Percentiles rank a stretch among this genome's conserved stretches.
Conservation (phyloP, 2,329 filamentous ascomycete species). For the Gyromitra esculenta region DNA sequence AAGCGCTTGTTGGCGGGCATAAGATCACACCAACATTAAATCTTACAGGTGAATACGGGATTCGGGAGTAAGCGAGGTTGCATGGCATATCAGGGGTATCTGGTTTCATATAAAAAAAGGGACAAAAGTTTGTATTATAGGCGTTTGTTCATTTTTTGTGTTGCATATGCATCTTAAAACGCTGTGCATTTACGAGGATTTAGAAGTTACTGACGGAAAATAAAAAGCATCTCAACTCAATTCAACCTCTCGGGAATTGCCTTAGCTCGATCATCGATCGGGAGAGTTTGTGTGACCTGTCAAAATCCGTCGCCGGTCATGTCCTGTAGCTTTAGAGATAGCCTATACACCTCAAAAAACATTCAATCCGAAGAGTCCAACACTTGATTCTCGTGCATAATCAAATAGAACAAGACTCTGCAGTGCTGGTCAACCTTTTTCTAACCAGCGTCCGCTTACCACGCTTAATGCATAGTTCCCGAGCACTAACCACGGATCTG, state of each 20-base stretch:
- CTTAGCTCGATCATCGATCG: slow-evolving; percentile 30
- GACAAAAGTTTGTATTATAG: slow-evolving; percentile 49
- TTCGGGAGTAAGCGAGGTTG: slow-evolving; percentile 39
- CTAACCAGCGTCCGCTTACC: slow-evolving; percentile 16
- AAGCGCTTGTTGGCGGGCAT: slow-evolving; percentile 43
- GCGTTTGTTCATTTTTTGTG: slow-evolving; percentile 41
- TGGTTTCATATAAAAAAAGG: slow-evolving; percentile 26
- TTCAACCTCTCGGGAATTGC: slow-evolving; percentile 16
- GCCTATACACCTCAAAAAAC: not conserved
- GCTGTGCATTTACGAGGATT: slow-evolving; percentile 36
- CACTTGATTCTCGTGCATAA: slow-evolving; percentile 29
- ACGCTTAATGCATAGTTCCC: slow-evolving; percentile 21
- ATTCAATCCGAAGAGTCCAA: slow-evolving; percentile 15
- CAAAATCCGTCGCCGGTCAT: slow-evolving; percentile 13
- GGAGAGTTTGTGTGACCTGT: slow-evolving; percentile 8
- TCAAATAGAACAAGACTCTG: slow-evolving; percentile 2
- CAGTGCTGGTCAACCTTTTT: slow-evolving; percentile 5
- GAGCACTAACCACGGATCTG: slow-evolving; percentile 34
- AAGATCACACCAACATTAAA: slow-evolving; percentile 22
- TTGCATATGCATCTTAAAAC: slow-evolving; percentile 37
- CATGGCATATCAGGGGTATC: slow-evolving; percentile 18
- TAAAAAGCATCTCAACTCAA: slow-evolving; percentile 12
- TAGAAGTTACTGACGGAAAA: slow-evolving; percentile 35
- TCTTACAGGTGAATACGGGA: slow-evolving; percentile 6
- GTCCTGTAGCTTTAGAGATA: slow-evolving; percentile 15